Conservation (phyloP, 1,139 yeast genomes). For the Yamadazyma sp. region DNA sequence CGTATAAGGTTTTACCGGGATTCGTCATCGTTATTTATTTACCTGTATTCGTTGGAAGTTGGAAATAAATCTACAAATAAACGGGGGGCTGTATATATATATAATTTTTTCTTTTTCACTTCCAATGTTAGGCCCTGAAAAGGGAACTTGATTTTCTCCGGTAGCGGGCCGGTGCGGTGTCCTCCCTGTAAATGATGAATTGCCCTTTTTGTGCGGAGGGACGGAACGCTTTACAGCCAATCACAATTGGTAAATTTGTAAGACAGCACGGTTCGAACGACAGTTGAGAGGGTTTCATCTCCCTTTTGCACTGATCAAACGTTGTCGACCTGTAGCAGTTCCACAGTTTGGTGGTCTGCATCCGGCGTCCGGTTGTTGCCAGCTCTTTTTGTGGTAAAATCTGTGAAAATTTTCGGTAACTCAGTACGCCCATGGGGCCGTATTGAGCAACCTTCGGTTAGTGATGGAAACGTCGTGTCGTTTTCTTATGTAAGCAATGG, state of each 20-base stretch:
- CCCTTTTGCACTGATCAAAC: no score
- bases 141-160: constrained; percentile 5
- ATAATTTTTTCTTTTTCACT: no score
- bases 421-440: no score
- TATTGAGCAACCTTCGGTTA: no score
- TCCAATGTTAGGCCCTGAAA: background rate
- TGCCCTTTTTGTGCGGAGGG: constrained; percentile 5
- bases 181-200: background rate
- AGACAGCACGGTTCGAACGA: no score
- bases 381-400: no score
- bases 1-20: constrained; percentile 77
- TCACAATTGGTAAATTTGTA: constrained; percentile 5
- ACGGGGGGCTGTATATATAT: no score
- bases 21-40: constrained; percentile 13
- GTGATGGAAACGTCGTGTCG: background rate
- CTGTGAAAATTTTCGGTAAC: no score
- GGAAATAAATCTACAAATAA: background rate
- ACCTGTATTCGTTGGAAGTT: background rate
- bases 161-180: constrained; percentile 8
- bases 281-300: no score
- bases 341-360: no score
- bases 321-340: no score
- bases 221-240: constrained; percentile 7
- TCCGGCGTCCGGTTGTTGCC: no score
- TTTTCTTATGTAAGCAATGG: background rate